Evolutionary conservation across 2,329 filamentous ascomycete genomes (phyloP), one percentile per base, ranked within the genome.

Genomic region (Geosmithia flava): DNA sequence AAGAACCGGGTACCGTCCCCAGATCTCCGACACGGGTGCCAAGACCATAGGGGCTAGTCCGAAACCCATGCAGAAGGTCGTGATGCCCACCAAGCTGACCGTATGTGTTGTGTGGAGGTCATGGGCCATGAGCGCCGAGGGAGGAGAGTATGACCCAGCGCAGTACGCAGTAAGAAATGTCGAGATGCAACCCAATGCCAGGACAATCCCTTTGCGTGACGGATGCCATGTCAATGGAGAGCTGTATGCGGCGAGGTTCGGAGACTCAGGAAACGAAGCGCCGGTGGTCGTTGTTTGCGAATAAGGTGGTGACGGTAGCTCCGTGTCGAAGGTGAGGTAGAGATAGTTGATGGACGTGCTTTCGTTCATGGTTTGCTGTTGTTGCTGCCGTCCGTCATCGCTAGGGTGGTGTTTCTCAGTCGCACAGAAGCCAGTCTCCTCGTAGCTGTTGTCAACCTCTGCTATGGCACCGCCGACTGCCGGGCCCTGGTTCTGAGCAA

Each of bases 21-120:
- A 88, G 60, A 94, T 83, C 65, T 96, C 90, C 1, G 83, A 88
- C 54, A 95, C 83, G 0, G 90, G 90, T 0, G 90, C 90, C 0
- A 95, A 74, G 1, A 87, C 72, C 89, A 96, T 95, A 0, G 90
- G 90, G 0, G 87, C 85, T 20, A 89, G 63, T 0, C 76, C 87
- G 55, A 95, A 95, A 3, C 90, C 89, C 33, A 75, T 58, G 44
- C 87, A 93, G 63, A 93, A 96, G 0, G 80, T 77, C 0, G 89
- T 94, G 51, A 95, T 86, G 33, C 87, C 87, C 1, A 81, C 70
- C 5, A 85, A 68, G n/a, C 81, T 75, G 1, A 80, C 81, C n/a
- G 84, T 71, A 10, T 71, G 68, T 40, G 80, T 82, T 1, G 87
- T 71, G 3, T 75, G 62, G 66, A 86, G 87, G 57, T 85, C 76